Percentiles rank a stretch among this genome's conserved stretches.
Evolutionary conservation across 2,329 filamentous ascomycete genomes (phyloP).

Genomic region (Cercospora citrullina): DNA sequence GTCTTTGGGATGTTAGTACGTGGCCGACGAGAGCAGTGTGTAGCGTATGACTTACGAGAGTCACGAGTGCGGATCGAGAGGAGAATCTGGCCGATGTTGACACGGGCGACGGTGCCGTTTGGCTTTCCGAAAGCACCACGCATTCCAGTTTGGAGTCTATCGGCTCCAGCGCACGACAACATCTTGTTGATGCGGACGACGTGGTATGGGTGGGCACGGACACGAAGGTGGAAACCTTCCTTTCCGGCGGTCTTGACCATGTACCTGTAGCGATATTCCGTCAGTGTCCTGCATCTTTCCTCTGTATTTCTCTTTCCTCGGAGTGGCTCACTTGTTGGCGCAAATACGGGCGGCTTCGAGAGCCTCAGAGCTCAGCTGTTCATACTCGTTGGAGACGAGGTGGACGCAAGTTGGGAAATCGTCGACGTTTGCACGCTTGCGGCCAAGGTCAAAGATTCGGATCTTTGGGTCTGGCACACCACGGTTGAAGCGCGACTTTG

Average conservation of each 20-base stretch:
- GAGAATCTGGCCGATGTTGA: constrained; percentile 99
- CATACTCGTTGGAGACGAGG: constrained; percentile 99
- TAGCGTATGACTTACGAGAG: constrained; percentile 62
- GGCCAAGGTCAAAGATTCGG: constrained; percentile 73
- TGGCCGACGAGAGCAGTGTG: neutral
- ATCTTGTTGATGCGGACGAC: constrained; percentile 99
- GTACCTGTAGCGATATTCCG: constrained; percentile 50
- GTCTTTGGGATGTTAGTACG: constrained; percentile 54
- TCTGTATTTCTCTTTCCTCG: constrained; percentile 5
- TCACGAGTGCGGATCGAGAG: constrained; percentile 97
- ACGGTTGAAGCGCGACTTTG: constrained; percentile 99
- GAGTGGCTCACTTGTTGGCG: constrained; percentile 83
- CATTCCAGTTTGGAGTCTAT: constrained; percentile 99
- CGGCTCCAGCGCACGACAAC: constrained; percentile 99
- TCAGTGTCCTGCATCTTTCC: constrained; percentile 4
- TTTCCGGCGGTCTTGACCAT: constrained; percentile 69
- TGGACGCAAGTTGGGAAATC: constrained; percentile 99
- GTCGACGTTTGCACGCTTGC: constrained; percentile 96
- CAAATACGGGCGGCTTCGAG: constrained; percentile 99
- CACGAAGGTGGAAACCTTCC: constrained; percentile 70
- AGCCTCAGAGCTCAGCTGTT: constrained; percentile 99
- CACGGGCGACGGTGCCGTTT: constrained; percentile 97
- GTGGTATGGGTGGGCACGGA: constrained; percentile 96
- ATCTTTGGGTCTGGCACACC: constrained; percentile 68
- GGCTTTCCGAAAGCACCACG: constrained; percentile 99